A percentile compares a stretch with the other conserved stretches of the same genome.
Evolutionary conservation across 805 yeast species (phyloP).

Genomic region (Wickerhamiella slavikovae): DNA sequence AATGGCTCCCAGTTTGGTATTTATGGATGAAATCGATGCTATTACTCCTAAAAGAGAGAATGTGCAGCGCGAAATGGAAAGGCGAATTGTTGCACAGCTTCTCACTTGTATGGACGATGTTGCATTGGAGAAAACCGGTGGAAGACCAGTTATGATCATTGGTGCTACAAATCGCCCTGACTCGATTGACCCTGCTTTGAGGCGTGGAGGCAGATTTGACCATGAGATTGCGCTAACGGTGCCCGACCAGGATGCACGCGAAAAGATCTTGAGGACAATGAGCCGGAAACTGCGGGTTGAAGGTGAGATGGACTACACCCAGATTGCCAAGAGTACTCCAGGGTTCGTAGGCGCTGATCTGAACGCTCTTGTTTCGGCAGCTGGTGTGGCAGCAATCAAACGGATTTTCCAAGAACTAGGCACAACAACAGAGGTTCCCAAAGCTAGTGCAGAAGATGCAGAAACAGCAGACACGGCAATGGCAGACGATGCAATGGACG

Average conservation of each 20-base stretch:
- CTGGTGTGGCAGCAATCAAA: conserved; percentile 86
- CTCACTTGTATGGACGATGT: conserved; percentile 89
- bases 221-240: conserved; percentile 85
- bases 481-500: neutral
- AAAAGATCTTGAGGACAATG: conserved; percentile 57
- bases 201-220: conserved; percentile 94
- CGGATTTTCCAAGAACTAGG: conserved; percentile 47
- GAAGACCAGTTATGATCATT: conserved; percentile 79
- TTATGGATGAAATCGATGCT: conserved; percentile 94
- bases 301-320: conserved; percentile 44
- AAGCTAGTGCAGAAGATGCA: conserved; percentile 3
- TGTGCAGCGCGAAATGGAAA: conserved; percentile 95
- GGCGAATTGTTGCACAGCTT: conserved; percentile 87
- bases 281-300: conserved; percentile 42
- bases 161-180: conserved; percentile 98
- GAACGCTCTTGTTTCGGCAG: conserved; percentile 82
- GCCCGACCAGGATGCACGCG: conserved; percentile 73
- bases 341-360: conserved; percentile 97
- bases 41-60: conserved; percentile 96
- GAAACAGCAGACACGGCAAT: conserved; percentile 1
- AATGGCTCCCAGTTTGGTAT: conserved; percentile 80
- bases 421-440: neutral
- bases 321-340: conserved; percentile 80
- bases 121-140: conserved; percentile 69
- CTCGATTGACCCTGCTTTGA: conserved; percentile 76